Evolutionary conservation across 1,284 basidiomycete species (phyloP).

Genomic region (Microbotryomycetes sp.): DNA sequence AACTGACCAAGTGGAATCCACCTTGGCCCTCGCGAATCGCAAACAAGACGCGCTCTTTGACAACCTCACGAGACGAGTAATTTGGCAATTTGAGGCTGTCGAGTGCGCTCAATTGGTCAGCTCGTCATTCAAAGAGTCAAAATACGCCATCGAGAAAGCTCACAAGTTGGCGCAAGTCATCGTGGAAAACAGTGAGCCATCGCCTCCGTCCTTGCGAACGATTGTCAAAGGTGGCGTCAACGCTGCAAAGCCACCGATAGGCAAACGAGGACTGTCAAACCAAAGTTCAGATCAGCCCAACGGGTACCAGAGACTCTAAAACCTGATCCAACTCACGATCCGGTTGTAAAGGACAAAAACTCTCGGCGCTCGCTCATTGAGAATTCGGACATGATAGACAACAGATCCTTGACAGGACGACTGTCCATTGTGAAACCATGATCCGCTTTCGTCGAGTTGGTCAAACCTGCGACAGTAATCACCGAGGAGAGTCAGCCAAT

Average conservation of each 20-base stretch:
- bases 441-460: conserved; percentile 87
- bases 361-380: conserved; percentile 65
- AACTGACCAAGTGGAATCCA: conserved; percentile 69
- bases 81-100: conserved; percentile 82
- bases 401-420: conserved; percentile 72
- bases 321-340: conserved; percentile 62
- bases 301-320: too few species aligned
- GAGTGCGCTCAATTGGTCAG: not conserved
- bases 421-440: conserved; percentile 97
- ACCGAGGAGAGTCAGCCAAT: too few species aligned
- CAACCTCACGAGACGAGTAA: conserved; percentile 73
- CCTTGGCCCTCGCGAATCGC: conserved; percentile 87
- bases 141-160: not conserved
- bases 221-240: conserved; percentile 92
- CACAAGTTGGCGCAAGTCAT: conserved; percentile 92
- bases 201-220: conserved; percentile 90
- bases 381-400: conserved; percentile 80
- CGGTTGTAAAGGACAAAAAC: conserved; percentile 95
- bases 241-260: conserved; percentile 90
- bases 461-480: conserved; percentile 55
- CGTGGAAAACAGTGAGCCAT: conserved; percentile 55
- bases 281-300: not conserved
- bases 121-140: not conserved
- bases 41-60: conserved; percentile 66
- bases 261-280: conserved; percentile 37